phyloP scores from a whole-genome alignment of 1,139 yeast genomes.

The Hemisphaericaspora lyxosophila region DNA sequence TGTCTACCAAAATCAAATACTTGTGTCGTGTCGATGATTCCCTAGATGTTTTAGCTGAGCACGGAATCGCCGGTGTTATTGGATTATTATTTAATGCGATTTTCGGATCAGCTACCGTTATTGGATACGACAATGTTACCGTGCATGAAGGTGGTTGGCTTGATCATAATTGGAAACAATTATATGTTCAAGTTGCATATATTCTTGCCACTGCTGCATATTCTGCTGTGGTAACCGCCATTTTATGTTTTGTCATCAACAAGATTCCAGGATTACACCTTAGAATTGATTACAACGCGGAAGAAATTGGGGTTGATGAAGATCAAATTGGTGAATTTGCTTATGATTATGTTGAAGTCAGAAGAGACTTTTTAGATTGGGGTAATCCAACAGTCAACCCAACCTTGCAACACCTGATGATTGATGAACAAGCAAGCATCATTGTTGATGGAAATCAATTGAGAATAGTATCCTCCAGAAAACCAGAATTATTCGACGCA shows the following conservation, averaged over 20 bases:
- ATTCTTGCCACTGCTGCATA: slow-evolving; percentile 74
- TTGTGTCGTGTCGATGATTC: slow-evolving; percentile 84
- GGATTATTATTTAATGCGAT: slow-evolving; percentile 86
- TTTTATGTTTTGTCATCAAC: slow-evolving; percentile 72
- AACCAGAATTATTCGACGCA: slow-evolving; percentile 5
- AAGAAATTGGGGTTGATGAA: slow-evolving; percentile 88
- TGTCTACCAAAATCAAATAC: slow-evolving; percentile 84
- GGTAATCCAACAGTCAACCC: slow-evolving; percentile 19
- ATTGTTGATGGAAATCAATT: slow-evolving; percentile 3
- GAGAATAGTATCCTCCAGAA: slow-evolving; percentile 1
- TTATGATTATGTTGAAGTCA: slow-evolving; percentile 93
- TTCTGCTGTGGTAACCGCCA: slow-evolving; percentile 72
- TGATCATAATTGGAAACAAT: slow-evolving; percentile 84
- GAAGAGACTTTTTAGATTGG: slow-evolving; percentile 87
- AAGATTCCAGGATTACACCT: slow-evolving; percentile 80
- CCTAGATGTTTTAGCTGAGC: slow-evolving; percentile 94
- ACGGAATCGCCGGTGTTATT: slow-evolving; percentile 92
- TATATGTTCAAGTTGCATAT: slow-evolving; percentile 87
- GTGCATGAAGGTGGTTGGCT: slow-evolving; percentile 91
- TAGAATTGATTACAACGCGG: slow-evolving; percentile 81
- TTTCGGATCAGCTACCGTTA: slow-evolving; percentile 82
- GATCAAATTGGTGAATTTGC: slow-evolving; percentile 99
- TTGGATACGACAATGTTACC: slow-evolving; percentile 84
- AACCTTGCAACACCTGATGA: slow-evolving; percentile 12
- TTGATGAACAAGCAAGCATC: slow-evolving; percentile 6